phyloP scores from a whole-genome alignment of 768 basidiomycete species.

The Trametes coccinea region DNA sequence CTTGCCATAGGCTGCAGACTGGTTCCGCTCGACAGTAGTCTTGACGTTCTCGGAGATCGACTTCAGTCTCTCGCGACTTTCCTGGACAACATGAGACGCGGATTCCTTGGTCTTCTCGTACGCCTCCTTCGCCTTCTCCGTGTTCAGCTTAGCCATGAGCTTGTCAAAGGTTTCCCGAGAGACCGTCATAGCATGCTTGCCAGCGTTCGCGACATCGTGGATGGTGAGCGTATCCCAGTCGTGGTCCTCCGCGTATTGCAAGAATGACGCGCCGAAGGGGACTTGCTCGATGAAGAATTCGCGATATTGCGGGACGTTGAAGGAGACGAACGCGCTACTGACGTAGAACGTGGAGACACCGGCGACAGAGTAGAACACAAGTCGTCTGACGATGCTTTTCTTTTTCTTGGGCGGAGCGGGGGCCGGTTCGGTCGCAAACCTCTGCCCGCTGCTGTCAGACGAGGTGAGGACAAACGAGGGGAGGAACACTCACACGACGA shows the following conservation, averaged over 20 bases:
- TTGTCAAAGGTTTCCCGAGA: conserved; percentile 49
- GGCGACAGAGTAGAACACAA: conserved; percentile 68
- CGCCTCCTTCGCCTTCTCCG: conserved; percentile 35
- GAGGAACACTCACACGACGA: conserved; percentile 53
- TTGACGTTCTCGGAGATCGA: conserved; percentile 47
- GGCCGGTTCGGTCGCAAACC: conserved; percentile 60
- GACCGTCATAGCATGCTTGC: conserved; percentile 53
- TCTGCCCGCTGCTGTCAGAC: conserved; percentile 41
- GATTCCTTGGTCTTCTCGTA: conserved; percentile 37
- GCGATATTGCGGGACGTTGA: conserved; percentile 77
- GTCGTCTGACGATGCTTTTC: conserved; percentile 52
- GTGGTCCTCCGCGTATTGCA: conserved; percentile 79
- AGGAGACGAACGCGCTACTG: conserved; percentile 76
- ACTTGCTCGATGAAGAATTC: conserved; percentile 83
- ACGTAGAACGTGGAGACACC: conserved; percentile 79
- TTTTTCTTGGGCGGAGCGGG: conserved; percentile 50
- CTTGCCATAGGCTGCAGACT: conserved; percentile 33
- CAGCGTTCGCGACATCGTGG: conserved; percentile 54
- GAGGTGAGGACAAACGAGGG: conserved; percentile 1
- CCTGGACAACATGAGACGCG: conserved; percentile 40
- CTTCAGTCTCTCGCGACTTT: conserved; percentile 48
- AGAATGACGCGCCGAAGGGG: conserved; percentile 73
- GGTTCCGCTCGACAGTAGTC: conserved; percentile 46
- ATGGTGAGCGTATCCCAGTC: conserved; percentile 78
- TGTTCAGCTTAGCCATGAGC: conserved; percentile 15